phyloP scores from a whole-genome alignment of 257 asterid species.

The Solanum appendiculatum region DNA sequence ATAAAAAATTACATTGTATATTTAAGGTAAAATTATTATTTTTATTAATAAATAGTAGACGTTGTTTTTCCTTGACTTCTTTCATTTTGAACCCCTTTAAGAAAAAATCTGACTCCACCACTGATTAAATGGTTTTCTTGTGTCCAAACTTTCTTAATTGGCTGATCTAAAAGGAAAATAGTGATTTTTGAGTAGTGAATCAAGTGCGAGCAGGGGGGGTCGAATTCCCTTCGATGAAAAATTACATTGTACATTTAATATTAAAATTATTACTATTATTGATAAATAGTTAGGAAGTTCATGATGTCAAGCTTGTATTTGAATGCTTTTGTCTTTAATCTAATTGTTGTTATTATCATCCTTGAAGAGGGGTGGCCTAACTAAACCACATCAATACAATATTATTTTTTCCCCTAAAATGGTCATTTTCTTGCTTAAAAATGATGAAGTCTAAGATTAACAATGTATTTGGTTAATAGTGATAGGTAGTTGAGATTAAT shows the following conservation, averaged over 20 bases:
- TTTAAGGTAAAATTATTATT: neutral
- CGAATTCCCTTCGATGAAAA: too few relatives aligned
- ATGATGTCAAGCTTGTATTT: too few relatives aligned
- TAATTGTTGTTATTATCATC: neutral
- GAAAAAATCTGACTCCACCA: neutral
- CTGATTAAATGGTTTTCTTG: too few relatives aligned
- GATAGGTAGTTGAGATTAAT: neutral
- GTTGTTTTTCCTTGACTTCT: neutral
- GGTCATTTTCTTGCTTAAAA: neutral
- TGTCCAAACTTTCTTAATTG: too few relatives aligned
- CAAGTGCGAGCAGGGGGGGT: too few relatives aligned
- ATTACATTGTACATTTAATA: too few relatives aligned
- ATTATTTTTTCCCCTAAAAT: neutral
- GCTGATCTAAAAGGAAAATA: too few relatives aligned
- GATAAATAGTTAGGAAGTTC: too few relatives aligned
- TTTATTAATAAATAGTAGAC: neutral
- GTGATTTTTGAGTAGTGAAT: too few relatives aligned
- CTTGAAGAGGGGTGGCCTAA: neutral
- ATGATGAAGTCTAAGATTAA: neutral
- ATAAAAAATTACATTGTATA: neutral
- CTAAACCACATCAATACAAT: neutral
- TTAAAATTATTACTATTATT: too few relatives aligned
- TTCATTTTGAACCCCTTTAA: neutral
- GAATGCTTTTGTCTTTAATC: neutral
- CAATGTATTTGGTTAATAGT: neutral